Evolutionary conservation across 768 basidiomycete species (phyloP).

Genomic region (Russula vinacea): DNA sequence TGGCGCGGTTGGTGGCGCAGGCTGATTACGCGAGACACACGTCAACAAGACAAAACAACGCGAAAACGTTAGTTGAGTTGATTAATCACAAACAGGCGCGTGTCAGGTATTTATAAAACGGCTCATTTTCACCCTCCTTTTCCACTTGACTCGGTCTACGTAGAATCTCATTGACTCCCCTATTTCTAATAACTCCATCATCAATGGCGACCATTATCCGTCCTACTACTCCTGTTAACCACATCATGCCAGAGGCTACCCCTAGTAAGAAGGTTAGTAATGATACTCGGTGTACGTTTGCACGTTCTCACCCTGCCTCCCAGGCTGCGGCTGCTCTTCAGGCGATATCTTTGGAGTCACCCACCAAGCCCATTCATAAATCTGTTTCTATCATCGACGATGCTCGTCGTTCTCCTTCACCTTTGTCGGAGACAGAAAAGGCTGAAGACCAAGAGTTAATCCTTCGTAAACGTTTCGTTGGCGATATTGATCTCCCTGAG

Average conservation of each 20-base stretch:
- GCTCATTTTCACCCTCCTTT: neutral
- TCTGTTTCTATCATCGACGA: constrained; percentile 30
- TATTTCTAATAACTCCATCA: neutral
- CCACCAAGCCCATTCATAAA: constrained; percentile 33
- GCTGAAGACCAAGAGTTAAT: constrained; percentile 12
- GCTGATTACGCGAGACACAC: constrained; percentile 13
- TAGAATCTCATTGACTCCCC: constrained; percentile 9
- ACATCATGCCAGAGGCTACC: constrained; percentile 34
- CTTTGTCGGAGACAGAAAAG: constrained; percentile 27
- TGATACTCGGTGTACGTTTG: neutral
- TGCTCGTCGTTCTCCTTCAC: constrained; percentile 28
- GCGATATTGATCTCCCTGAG: constrained; percentile 53
- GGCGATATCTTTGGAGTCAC: constrained; percentile 35
- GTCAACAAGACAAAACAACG: constrained; percentile 38
- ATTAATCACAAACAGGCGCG: constrained; percentile 35
- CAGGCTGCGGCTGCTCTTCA: constrained; percentile 38
- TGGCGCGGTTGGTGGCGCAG: neutral
- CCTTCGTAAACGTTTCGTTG: constrained; percentile 45
- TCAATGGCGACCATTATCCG: constrained; percentile 30
- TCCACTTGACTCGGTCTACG: neutral
- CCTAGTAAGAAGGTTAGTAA: constrained; percentile 40
- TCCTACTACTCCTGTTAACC: constrained; percentile 29
- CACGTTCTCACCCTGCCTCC: constrained; percentile 4
- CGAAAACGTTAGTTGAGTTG: constrained; percentile 35
- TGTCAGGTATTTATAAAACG: constrained; percentile 23